A percentile compares a stretch with the other conserved stretches of the same genome.
phyloP scores from a whole-genome alignment of 1,284 basidiomycete genomes.

The Fomitopsis pinicola region DNA sequence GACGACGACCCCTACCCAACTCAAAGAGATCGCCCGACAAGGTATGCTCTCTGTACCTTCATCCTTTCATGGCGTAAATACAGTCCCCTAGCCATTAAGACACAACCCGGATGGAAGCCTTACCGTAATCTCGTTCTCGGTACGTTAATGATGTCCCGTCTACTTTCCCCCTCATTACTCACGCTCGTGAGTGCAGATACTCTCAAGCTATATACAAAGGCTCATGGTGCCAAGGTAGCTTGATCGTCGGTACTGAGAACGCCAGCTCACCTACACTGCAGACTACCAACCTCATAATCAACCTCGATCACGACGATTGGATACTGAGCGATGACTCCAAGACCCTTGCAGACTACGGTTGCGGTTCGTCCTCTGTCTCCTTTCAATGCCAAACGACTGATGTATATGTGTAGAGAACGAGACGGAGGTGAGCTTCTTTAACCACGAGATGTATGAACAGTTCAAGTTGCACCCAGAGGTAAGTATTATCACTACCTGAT shows the following conservation, averaged over 20 bases:
- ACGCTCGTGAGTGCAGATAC: conserved; percentile 56
- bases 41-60: conserved; percentile 35
- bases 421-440: conserved; percentile 90
- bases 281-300: conserved; percentile 95
- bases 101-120: conserved; percentile 80
- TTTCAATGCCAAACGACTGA: neutral
- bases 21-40: conserved; percentile 70
- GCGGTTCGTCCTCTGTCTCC: conserved; percentile 52
- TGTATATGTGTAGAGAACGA: conserved; percentile 72
- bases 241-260: neutral
- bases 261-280: conserved; percentile 26
- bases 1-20: conserved; percentile 66
- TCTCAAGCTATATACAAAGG: conserved; percentile 90
- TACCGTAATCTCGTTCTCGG: conserved; percentile 73
- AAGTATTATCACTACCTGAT: neutral
- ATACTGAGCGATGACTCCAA: conserved; percentile 69
- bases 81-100: conserved; percentile 54
- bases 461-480: conserved; percentile 86
- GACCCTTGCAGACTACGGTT: conserved; percentile 62
- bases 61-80: neutral
- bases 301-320: conserved; percentile 93
- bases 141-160: conserved; percentile 25
- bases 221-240: conserved; percentile 87
- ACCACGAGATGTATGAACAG: conserved; percentile 65
- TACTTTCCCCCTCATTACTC: neutral